A percentile compares a stretch with the other conserved stretches of the same genome.
phyloP scores from a whole-genome alignment of 768 basidiomycete species.

The Mycena vitilis region DNA sequence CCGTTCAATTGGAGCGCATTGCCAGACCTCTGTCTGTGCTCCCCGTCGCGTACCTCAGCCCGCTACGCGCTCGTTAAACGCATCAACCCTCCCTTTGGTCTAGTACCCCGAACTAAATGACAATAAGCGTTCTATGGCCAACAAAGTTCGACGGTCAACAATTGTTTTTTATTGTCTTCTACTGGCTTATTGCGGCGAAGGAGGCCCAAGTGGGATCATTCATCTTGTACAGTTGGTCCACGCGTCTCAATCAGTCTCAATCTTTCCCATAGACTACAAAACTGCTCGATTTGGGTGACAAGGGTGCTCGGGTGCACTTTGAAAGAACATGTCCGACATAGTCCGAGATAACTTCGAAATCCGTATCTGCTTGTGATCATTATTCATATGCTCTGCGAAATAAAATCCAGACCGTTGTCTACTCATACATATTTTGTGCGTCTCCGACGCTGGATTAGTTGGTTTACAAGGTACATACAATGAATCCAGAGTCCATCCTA shows the following conservation, averaged over 20 bases:
- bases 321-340: background rate
- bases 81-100: background rate
- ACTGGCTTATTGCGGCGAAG: background rate
- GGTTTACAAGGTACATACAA: constrained; percentile 3
- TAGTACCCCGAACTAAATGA: background rate
- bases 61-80: background rate
- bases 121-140: background rate
- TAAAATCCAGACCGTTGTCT: constrained; percentile 1
- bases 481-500: constrained; percentile 8
- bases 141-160: background rate
- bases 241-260: background rate
- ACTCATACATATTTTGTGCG: constrained; percentile 13
- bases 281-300: no score
- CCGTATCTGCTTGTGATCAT: constrained; percentile 1
- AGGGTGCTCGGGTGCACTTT: background rate
- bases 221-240: background rate
- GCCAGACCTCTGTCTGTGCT: no score
- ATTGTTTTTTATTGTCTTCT: constrained; percentile 3
- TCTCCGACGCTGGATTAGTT: background rate
- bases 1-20: no score
- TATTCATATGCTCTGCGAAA: constrained; percentile 1
- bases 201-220: constrained; percentile 5
- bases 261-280: background rate
- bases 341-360: background rate
- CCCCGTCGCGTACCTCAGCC: no score